Evolutionary conservation across 345 rosid genomes (phyloP).

Genomic region (Fremontodendron californicum): DNA sequence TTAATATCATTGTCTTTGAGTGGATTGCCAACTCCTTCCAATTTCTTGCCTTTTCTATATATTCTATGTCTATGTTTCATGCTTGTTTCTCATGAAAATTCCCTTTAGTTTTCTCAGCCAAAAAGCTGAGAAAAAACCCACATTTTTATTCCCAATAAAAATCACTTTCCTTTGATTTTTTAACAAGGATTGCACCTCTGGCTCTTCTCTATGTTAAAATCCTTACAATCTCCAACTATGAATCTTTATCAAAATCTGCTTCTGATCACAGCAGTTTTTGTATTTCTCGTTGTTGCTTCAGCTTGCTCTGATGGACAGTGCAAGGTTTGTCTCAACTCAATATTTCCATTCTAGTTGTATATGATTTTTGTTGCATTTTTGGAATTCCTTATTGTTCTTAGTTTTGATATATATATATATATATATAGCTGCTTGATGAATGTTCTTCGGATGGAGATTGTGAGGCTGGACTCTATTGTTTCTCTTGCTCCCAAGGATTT

Average conservation of each 20-base stretch:
- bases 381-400: not conserved
- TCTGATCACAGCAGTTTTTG: constrained; percentile 14
- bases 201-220: not conserved
- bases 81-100: not conserved
- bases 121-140: not conserved
- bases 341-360: too few relatives aligned
- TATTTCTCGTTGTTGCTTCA: constrained; percentile 21
- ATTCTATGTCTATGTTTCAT: not conserved
- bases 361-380: not conserved
- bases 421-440: constrained; percentile 51
- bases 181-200: not conserved
- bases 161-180: not conserved
- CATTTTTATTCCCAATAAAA: not conserved
- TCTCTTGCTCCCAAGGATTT: constrained; percentile 44
- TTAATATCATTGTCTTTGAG: constrained; percentile 8
- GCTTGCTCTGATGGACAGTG: constrained; percentile 51
- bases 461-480: constrained; percentile 54
- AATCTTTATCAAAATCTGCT: constrained; percentile 19
- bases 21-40: constrained; percentile 10
- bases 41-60: not conserved
- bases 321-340: too few relatives aligned
- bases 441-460: constrained; percentile 63
- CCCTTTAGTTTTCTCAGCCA: constrained; percentile 31
- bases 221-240: constrained; percentile 22
- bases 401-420: too few relatives aligned